Evolutionary conservation across 2,329 filamentous ascomycete genomes (phyloP), one percentile per base, ranked within the genome.

Genomic region (Septoria petroselini): DNA sequence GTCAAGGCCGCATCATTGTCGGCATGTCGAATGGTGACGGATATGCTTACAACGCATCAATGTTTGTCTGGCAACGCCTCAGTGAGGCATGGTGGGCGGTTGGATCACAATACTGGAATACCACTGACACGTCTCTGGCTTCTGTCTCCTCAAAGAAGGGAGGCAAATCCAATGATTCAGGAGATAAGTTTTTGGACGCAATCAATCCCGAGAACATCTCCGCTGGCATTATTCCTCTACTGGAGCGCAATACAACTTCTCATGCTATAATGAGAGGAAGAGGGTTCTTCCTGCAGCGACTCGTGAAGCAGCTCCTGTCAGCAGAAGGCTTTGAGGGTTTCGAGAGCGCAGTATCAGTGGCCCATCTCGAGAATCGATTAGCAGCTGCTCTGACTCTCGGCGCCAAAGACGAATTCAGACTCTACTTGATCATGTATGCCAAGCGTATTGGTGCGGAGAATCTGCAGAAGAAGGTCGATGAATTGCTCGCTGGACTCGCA

Each of bases 51-150:
- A 88, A 88, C 1, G 81, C 86, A 0, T 78, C 79, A 14, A 87
- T 98, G 85, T 91, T 83, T 68, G 81, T 84, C 6, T 98, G 93
- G 93, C 91, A 97, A 69, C 83, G 91, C 7, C 76, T 98, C n/a
- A 95, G 90, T 2, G 94, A 98, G 67, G 81, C 88, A 1, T 98
- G 93, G 93, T 98, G 93, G 90, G 91, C 91, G 0, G 90, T 97
- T 0, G 91, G 91, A 14, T 95, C 88, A 60, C 93, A 98, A 67
- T 98, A 98, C 68, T 98, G 93, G 94, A 97, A 98, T 69, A 94
- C 90, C 1, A 95, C 90, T 45, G 93, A 96, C 63, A 90, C 89
- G 1, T 90, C 90, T 0, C 83, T 95, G 45, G 84, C 86, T 40
- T 87, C 90, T 42, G 71, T 95, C 30, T 84, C 89, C 58, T 83